Base-by-base conservation (phyloP, 805 yeast genomes). In the Metschnikowia amazonensis region DNA sequence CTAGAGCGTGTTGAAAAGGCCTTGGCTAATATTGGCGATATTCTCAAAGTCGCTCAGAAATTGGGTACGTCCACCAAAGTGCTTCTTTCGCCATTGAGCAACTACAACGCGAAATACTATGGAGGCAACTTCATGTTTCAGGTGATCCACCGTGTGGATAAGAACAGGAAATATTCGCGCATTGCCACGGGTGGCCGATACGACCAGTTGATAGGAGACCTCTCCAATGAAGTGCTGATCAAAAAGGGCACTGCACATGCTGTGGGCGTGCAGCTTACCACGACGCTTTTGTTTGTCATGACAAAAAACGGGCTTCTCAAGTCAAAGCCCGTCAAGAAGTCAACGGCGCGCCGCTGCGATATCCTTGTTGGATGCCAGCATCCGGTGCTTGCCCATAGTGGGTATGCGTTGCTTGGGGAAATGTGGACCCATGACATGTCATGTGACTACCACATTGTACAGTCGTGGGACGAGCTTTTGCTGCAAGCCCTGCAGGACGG, bases 141-240 rank as follows among this genome's bases (percentile, higher is more conserved):
- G 55, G 88, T 86, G 0, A 77, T 89, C 1, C 77, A 81, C 51
- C 85, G 87, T 44, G 83, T 81, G 3, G 81, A 74, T 55, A 75
- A 56, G 50, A 73, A 59, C 50, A 61, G 60, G 56, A 69, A 70
- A 5, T 72, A 84, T 27, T 51, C 69, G 0, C 51, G 74, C 33
- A 69, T 94, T 33, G 94, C 94, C 13, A 92, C 94, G 0, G 99
- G 99, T 36, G 99, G 99, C 2, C 72, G 99, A 45, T 94, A 89
- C 60, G 98, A 92, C 57, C 70, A 73, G 17, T 71, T 94, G 52
- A 78, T 89, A 11, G 70, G 79, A 2, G 74, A 82, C 14, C 74
- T 89, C 48, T 78, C 92, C 0, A 81, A 86, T 41, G 64, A 58
- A 28, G 69, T 60, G 21, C 44, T 63, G 16, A 49, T 57, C 1